These are phyloP conservation scores for Ogataea glucozyma DNA, from an alignment of 805 yeast species.

Conservation along the genomic window DNA sequence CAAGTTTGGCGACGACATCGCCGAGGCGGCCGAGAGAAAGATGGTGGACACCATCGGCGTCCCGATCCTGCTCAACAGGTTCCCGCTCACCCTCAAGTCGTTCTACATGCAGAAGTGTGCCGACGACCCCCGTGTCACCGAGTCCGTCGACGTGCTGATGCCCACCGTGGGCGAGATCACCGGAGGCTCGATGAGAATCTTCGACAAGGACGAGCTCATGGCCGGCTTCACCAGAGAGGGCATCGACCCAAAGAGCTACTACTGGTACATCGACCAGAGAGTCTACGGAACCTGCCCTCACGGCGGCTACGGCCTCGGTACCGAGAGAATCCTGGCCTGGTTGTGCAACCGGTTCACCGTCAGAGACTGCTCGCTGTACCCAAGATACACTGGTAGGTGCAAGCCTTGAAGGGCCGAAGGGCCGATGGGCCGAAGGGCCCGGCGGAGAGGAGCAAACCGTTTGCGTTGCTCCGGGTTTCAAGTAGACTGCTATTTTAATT, in stretches of 20 bases:
- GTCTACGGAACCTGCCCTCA: constrained; percentile 97
- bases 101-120: constrained; percentile 94
- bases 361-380: constrained; percentile 96
- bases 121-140: constrained; percentile 94
- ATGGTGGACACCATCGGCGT: constrained; percentile 95
- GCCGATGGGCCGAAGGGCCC: too few species aligned
- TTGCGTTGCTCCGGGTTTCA: neutral
- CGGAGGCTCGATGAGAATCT: constrained; percentile 99
- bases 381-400: constrained; percentile 97
- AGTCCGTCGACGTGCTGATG: constrained; percentile 97
- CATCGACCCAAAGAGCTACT: constrained; percentile 78
- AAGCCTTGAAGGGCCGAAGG: constrained; percentile 73
- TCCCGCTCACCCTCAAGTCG: constrained; percentile 97
- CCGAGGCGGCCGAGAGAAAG: constrained; percentile 98
- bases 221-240: constrained; percentile 94
- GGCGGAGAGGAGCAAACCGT: too few species aligned
- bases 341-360: constrained; percentile 96
- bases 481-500: neutral
- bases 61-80: constrained; percentile 88
- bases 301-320: constrained; percentile 99
- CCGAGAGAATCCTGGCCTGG: constrained; percentile 98
- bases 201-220: constrained; percentile 73
- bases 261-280: constrained; percentile 96
- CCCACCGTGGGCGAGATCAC: constrained; percentile 99
- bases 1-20: constrained; percentile 98